These are phyloP conservation scores for Sonneratia caseolaris DNA, from an alignment of 345 rosid genomes.

Conservation along the genomic window DNA sequence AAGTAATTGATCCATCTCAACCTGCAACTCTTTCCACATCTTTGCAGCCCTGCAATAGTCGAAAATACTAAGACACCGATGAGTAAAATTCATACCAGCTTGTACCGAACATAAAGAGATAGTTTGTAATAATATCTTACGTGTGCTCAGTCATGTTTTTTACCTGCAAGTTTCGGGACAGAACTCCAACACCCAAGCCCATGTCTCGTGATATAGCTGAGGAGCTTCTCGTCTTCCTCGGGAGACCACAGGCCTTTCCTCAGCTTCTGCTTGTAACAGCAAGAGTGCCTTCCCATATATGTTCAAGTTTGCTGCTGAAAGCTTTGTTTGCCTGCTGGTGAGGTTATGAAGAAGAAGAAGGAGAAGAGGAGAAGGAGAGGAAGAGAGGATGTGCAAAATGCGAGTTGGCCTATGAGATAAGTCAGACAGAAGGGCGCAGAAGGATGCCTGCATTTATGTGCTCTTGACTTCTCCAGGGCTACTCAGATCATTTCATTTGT, in stretches of 20 bases:
- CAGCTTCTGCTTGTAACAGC: conserved; percentile 70
- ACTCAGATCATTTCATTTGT: background rate
- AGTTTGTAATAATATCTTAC: background rate
- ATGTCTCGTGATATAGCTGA: conserved; percentile 48
- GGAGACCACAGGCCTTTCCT: conserved; percentile 90
- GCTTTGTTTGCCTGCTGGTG: background rate
- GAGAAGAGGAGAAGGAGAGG: conserved; percentile 2
- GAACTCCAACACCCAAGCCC: conserved; percentile 92
- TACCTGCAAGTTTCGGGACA: conserved; percentile 77
- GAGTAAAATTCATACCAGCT: background rate
- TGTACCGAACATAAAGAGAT: too few relatives aligned
- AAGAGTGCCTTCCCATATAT: conserved; percentile 68
- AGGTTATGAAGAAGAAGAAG: background rate
- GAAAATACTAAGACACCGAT: background rate
- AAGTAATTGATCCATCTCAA: conserved; percentile 77
- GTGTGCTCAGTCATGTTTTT: too few relatives aligned
- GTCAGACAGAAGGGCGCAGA: background rate
- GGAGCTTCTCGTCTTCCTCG: conserved; percentile 81
- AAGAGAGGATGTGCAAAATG: background rate
- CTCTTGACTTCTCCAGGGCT: background rate
- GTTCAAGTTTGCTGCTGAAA: background rate
- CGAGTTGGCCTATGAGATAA: background rate
- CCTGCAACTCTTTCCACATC: conserved; percentile 82
- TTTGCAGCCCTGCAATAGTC: conserved; percentile 44
- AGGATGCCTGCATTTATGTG: background rate